Base-by-base conservation (phyloP, 2,329 filamentous ascomycete genomes). In the Paraphoma chrysanthemicola region DNA sequence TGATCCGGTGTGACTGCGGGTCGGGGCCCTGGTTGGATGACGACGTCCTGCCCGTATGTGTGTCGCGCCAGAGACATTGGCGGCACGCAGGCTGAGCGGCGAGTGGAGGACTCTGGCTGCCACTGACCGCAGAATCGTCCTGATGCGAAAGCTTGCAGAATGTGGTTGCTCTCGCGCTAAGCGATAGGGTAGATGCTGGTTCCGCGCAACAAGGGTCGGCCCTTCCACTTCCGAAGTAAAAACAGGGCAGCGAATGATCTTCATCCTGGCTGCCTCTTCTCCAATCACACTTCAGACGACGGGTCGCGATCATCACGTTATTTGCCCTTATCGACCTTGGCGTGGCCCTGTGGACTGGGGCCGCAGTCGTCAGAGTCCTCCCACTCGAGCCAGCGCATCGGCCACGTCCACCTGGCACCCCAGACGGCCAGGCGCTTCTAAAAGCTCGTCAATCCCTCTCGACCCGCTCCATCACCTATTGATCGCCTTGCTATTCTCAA, bases 351-450 rank as follows among this genome's bases (percentile, higher is more conserved):
- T 50, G 51, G 57, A 64, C 54, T 59, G 56, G 57, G 57, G 61
- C 60, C 60, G 58, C 64, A 61, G 54, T 66, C 60, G 63, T 71
- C 67, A 69, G 59, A 42, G 39, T 65, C 55, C 60, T 67, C 60
- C 60, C 56, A 69, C 64, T 61, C 64, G 69, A 69, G 72, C 72
- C 72, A 74, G 58, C 71, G 64, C 71, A 74, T 72, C 72, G 62
- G 56, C 54, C 62, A 53, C 44, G 33, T 60, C 39, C 9, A 10
- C 33, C 47, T n/a, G n/a, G 10, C 33, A 41, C 38, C 46, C 48
- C 42, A 5, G 23, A 23, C 23, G 23, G 23, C 23, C 23, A 23
- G 23, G 23, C 23, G 23, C 23, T 23, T 23, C 67, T 71, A 73
- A 71, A 73, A 73, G 68, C 66, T 60, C 54, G 51, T 53, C 42